Evolutionary conservation across 2,329 filamentous ascomycete genomes (phyloP), one percentile per base, ranked within the genome.

Genomic region (Aspergillus sp.): DNA sequence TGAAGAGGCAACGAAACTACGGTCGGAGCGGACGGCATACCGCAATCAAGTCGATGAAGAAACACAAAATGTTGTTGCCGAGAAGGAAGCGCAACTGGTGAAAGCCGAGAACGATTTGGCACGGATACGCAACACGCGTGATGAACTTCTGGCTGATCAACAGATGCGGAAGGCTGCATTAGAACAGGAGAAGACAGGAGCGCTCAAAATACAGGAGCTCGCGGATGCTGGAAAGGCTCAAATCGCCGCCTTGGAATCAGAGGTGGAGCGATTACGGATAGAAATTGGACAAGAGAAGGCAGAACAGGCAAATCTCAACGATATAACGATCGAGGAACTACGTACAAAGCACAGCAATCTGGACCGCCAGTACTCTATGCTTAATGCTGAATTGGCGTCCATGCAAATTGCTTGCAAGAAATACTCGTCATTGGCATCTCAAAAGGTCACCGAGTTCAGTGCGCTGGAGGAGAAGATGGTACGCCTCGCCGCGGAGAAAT

Each of bases 321-420:
- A 82, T 2, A 70, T 95, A 50, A 79, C 86, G 1, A 69, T 82
- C 0, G 90, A 95, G 31, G 88, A 95, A 57, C 78, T 98, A 52
- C 87, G 87, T 33, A 78, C 82, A 55, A 91, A 89, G 72, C 89
- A 92, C 66, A 81, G 84, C 57, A 90, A 88, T 63, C 77, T 98
- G 49, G 87, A 92, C 67, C 87, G 85, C 64, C 90, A 96, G 70
- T 93, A 93, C 70, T 82, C 87, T 44, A 86, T 95, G 52, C 88
- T 99, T 62, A 93, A 91, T 68, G 88, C 88, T 62, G 95, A 99
- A 75, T 76, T 99, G 55, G 88, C 91, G 3, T 90, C 91, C 0
- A 91, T 99, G 80, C 92, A 96, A 71, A 87, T 87, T 52, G 93
- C 93, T 0, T 97, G 92, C 80, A 96, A 90, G 74, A 93, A 93